phyloP scores from a whole-genome alignment of 768 basidiomycete genomes.

The Mycena vulgaris region DNA sequence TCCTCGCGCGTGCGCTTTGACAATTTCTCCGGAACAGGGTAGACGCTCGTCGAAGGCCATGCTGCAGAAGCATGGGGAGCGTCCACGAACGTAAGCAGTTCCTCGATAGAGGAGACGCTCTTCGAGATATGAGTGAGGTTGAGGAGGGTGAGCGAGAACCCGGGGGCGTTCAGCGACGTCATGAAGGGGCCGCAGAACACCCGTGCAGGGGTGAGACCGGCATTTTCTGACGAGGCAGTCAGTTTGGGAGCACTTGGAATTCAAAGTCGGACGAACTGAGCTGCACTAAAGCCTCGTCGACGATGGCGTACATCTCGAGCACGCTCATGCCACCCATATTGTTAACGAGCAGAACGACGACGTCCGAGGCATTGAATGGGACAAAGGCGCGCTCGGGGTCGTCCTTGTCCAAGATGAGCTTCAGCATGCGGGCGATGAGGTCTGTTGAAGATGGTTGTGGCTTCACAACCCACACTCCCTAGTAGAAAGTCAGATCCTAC shows the following conservation, averaged over 20 bases:
- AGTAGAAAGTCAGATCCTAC: constrained; percentile 34
- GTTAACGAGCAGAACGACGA: constrained; percentile 65
- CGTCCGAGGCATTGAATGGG: constrained; percentile 54
- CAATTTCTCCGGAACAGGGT: not conserved
- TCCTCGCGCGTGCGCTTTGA: not conserved
- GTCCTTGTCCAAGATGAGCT: constrained; percentile 57
- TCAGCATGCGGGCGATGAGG: constrained; percentile 52
- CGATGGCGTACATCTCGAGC: constrained; percentile 67
- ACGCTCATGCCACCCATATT: constrained; percentile 69
- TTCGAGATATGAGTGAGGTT: constrained; percentile 57
- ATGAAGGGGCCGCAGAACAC: constrained; percentile 67
- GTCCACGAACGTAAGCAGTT: constrained; percentile 8
- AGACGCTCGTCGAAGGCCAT: constrained; percentile 2
- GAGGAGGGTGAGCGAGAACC: constrained; percentile 67
- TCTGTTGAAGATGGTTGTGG: constrained; percentile 4
- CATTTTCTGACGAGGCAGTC: constrained; percentile 40
- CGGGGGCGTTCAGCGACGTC: constrained; percentile 75
- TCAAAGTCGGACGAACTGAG: constrained; percentile 56
- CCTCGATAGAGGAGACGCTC: not conserved
- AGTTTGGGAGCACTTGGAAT: not conserved
- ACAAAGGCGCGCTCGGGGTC: constrained; percentile 7
- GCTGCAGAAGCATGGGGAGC: not conserved
- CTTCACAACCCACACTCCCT: constrained; percentile 10
- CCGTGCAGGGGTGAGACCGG: constrained; percentile 54
- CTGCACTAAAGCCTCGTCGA: constrained; percentile 59